These are phyloP conservation scores for Setomelanomma holmii DNA, from an alignment of 2,329 filamentous ascomycete genomes.

Conservation along the genomic window DNA sequence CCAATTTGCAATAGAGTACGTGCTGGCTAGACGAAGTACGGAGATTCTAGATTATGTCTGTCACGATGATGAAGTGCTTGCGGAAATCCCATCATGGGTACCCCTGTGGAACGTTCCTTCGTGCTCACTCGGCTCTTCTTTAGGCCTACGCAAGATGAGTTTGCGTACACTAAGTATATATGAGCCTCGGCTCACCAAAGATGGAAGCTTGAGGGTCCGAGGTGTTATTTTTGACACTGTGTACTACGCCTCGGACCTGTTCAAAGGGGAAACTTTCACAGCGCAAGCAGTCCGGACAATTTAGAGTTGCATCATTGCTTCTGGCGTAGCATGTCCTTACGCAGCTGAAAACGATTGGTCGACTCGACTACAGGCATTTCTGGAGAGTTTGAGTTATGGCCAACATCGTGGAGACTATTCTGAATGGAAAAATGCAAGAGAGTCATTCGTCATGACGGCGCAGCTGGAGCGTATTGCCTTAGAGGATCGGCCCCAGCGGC, in stretches of 20 bases:
- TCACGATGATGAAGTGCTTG: constrained; percentile 1
- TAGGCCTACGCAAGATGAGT: too few relatives aligned
- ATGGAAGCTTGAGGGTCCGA: neutral
- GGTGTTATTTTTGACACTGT: constrained; percentile 1
- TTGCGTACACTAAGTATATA: too few relatives aligned
- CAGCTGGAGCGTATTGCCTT: neutral
- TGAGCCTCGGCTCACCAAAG: neutral
- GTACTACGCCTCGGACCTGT: neutral
- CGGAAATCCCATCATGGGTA: constrained; percentile 4
- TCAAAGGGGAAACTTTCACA: neutral
- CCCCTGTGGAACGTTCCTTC: constrained; percentile 8
- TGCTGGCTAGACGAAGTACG: neutral
- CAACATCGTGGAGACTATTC: neutral
- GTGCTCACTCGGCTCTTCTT: neutral
- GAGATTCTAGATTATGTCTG: constrained; percentile 8
- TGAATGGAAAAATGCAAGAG: neutral
- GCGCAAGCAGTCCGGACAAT: neutral
- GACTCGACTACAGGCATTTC: neutral
- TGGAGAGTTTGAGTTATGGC: neutral
- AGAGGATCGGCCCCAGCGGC: neutral
- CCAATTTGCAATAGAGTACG: constrained; percentile 6
- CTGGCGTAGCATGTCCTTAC: neutral
- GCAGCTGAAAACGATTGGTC: neutral
- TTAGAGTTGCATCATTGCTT: neutral
- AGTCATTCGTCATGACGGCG: neutral